Evolutionary conservation across 2,329 filamentous ascomycete genomes (phyloP).

Genomic region (Cladosporium phlei): DNA sequence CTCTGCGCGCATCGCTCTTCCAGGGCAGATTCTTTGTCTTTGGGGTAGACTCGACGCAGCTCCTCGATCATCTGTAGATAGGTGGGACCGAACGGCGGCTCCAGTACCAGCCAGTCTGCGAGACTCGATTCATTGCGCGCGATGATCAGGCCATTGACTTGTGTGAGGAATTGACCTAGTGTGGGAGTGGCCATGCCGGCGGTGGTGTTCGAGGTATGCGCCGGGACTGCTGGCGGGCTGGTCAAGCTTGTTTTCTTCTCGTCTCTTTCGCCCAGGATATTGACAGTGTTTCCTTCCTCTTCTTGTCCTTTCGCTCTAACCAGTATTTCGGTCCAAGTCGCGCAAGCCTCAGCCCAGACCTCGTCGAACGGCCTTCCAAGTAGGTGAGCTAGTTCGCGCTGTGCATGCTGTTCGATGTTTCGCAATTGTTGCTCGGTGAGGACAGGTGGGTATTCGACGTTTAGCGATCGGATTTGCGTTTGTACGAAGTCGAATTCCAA

Average conservation of each 20-base stretch:
- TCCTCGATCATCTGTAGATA: conserved; percentile 66
- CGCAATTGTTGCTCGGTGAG: conserved; percentile 8
- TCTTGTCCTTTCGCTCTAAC: conserved; percentile 2
- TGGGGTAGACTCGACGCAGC: conserved; percentile 57
- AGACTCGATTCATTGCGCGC: conserved; percentile 61
- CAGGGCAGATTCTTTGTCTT: conserved; percentile 47
- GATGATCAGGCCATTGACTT: conserved; percentile 59
- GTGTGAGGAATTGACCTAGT: conserved; percentile 62
- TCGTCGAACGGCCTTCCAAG: conserved; percentile 13
- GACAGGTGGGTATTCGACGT: not conserved
- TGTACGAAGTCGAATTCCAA: conserved; percentile 8
- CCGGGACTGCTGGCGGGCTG: not conserved
- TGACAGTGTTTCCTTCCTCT: not conserved
- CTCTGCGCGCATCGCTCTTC: conserved; percentile 59
- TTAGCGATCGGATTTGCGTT: conserved; percentile 10
- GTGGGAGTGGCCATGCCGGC: conserved; percentile 50
- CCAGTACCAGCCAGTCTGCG: conserved; percentile 67
- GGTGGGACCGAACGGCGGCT: conserved; percentile 62
- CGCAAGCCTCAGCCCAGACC: conserved; percentile 7
- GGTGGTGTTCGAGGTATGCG: not conserved
- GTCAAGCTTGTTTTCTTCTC: not conserved
- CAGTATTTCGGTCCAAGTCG: conserved; percentile 5
- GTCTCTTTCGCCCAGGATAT: too few relatives aligned
- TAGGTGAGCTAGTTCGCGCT: conserved; percentile 7
- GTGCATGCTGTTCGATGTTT: not conserved